Evolutionary conservation across 768 basidiomycete species (phyloP).

Genomic region (Cystofilobasidium macerans): DNA sequence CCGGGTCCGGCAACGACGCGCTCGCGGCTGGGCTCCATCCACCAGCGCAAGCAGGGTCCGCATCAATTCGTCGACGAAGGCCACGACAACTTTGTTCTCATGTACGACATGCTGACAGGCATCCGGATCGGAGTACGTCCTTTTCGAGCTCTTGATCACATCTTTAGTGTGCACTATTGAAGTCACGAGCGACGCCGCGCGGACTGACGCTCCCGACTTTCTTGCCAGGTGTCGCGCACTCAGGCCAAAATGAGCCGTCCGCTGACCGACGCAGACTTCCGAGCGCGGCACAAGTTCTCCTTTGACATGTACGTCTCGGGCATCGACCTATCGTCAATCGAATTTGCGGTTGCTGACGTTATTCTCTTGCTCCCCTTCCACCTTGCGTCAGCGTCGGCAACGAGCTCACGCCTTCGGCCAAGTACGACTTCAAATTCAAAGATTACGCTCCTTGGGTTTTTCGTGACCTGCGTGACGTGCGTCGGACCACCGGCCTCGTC

Average conservation of each 20-base stretch:
- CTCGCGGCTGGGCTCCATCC: constrained; percentile 45
- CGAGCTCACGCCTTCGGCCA: constrained; percentile 88
- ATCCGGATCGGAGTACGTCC: constrained; percentile 80
- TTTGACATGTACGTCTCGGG: constrained; percentile 62
- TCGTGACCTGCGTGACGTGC: constrained; percentile 70
- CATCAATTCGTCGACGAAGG: constrained; percentile 73
- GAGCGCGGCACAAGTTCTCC: constrained; percentile 81
- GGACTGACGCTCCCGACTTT: neutral
- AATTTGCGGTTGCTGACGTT: neutral
- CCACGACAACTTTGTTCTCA: constrained; percentile 95
- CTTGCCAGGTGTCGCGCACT: constrained; percentile 71
- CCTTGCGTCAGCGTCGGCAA: constrained; percentile 71
- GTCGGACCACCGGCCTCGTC: neutral
- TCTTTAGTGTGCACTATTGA: neutral
- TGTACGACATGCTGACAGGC: constrained; percentile 99
- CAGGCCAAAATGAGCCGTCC: constrained; percentile 87
- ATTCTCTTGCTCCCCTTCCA: constrained; percentile 6
- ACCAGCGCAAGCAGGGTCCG: constrained; percentile 31
- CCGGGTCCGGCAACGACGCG: constrained; percentile 35
- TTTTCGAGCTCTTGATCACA: neutral
- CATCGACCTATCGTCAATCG: neutral
- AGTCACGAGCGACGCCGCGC: constrained; percentile 5
- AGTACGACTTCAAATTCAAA: constrained; percentile 98
- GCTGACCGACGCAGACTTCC: constrained; percentile 75
- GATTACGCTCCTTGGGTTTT: constrained; percentile 99